Evolutionary conservation across 2,329 filamentous ascomycete genomes (phyloP).

Genomic region (Mycocentrospora acerina): DNA sequence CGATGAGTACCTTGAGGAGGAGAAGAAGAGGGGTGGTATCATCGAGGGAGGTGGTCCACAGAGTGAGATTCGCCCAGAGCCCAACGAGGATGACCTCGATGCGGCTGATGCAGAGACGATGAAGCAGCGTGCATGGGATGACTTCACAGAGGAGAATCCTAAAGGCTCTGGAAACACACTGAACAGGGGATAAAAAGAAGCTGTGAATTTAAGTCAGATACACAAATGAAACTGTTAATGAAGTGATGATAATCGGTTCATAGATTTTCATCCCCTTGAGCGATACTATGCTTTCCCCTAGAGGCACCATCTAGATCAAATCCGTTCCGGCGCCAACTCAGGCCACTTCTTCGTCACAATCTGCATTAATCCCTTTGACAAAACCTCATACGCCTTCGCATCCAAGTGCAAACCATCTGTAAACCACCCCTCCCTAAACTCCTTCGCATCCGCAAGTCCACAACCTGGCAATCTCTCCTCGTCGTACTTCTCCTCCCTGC

Average conservation of each 20-base stretch:
- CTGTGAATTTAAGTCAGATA: constrained; percentile 12
- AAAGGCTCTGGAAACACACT: constrained; percentile 81
- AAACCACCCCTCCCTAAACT: constrained; percentile 40
- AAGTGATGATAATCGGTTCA: no score
- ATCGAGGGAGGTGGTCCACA: constrained; percentile 86
- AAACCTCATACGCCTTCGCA: constrained; percentile 30
- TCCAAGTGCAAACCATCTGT: constrained; percentile 44
- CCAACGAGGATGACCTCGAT: constrained; percentile 89
- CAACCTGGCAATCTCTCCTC: constrained; percentile 39
- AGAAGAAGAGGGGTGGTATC: constrained; percentile 79
- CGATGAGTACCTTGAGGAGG: constrained; percentile 95
- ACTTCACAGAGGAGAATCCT: constrained; percentile 87
- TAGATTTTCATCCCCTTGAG: no score
- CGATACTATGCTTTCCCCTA: no score
- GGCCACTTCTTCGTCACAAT: constrained; percentile 33
- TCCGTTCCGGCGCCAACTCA: constrained; percentile 26
- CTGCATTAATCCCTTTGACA: constrained; percentile 25
- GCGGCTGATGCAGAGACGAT: constrained; percentile 85
- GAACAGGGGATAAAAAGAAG: constrained; percentile 63
- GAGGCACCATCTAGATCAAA: constrained; percentile 2
- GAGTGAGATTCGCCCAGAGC: constrained; percentile 66
- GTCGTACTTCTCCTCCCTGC: constrained; percentile 14
- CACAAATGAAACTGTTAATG: constrained; percentile 2
- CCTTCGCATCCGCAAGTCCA: constrained; percentile 31
- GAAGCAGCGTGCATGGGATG: constrained; percentile 94